phyloP scores from a whole-genome alignment of 169 alveolate genomes.

The Plasmodium falciparum region DNA sequence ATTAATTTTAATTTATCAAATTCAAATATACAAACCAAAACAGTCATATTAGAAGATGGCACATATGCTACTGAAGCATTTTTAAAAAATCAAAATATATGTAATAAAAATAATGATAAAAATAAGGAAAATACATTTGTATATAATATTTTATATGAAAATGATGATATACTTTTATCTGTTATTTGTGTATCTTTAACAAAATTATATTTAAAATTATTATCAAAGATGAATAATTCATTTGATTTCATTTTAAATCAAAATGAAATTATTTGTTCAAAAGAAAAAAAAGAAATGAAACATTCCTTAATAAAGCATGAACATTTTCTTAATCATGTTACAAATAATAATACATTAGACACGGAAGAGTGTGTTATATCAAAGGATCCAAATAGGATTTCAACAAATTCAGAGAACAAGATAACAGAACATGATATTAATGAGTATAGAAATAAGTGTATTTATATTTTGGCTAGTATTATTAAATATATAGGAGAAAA shows the following conservation, averaged over 20 bases:
- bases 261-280: too few species aligned
- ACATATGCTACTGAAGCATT: constrained; percentile 94
- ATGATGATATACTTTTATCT: constrained; percentile 75
- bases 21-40: constrained; percentile 80
- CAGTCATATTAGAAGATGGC: constrained; percentile 97
- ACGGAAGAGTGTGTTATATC: background rate
- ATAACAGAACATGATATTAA: background rate
- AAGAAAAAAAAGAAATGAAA: too few species aligned
- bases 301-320: too few species aligned
- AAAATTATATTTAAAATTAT: constrained; percentile 43
- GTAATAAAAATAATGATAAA: background rate
- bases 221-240: constrained; percentile 20
- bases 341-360: background rate
- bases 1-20: constrained; percentile 23
- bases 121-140: constrained; percentile 24
- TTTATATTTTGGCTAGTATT: constrained; percentile 46
- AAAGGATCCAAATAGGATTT: background rate
- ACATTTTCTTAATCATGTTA: background rate
- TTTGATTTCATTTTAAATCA: constrained; percentile 15
- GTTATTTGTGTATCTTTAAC: constrained; percentile 72
- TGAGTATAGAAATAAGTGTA: constrained; percentile 39
- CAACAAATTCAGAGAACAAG: background rate
- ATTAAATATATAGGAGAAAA: constrained; percentile 26
- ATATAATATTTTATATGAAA: constrained; percentile 73
- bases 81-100: constrained; percentile 20